phyloP scores from a whole-genome alignment of 441 rosid genomes.

The Pelargonium fulgidum region DNA sequence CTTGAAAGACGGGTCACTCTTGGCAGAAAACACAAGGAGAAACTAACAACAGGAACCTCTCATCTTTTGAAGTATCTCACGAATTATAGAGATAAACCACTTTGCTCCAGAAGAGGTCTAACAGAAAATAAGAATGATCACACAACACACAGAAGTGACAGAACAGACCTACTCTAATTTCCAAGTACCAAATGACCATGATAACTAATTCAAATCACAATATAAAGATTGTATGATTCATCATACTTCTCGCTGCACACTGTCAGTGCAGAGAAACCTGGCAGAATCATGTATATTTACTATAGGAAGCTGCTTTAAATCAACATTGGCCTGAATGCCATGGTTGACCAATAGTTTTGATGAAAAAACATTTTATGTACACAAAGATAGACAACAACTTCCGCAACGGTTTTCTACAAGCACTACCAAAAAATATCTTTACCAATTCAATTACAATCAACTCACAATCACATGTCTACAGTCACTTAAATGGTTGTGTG shows the following conservation, averaged over 20 bases:
- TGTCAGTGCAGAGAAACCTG: conserved; percentile 99
- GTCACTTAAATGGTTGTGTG: not conserved
- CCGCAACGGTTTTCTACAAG: conserved; percentile 24
- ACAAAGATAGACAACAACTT: conserved; percentile 39
- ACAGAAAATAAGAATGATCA: not conserved
- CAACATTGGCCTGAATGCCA: conserved; percentile 60
- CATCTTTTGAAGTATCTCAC: not conserved
- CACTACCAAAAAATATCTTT: not conserved
- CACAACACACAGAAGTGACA: not conserved
- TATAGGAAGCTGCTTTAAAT: conserved; percentile 70
- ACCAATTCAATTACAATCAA: not conserved
- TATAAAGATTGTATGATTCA: conserved; percentile 58
- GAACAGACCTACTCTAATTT: not conserved
- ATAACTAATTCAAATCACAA: not conserved
- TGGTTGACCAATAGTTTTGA: conserved; percentile 22
- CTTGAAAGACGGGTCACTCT: not conserved
- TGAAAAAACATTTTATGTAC: conserved; percentile 18
- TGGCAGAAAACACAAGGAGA: not conserved
- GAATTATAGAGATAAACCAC: not conserved
- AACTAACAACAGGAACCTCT: not conserved
- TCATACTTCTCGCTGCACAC: conserved; percentile 99
- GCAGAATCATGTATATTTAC: conserved; percentile 46
- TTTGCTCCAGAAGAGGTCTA: not conserved
- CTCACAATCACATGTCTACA: not conserved
- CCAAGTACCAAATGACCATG: not conserved